Conservation (phyloP, 768 basidiomycete genomes). For the Auricularia sp. region DNA sequence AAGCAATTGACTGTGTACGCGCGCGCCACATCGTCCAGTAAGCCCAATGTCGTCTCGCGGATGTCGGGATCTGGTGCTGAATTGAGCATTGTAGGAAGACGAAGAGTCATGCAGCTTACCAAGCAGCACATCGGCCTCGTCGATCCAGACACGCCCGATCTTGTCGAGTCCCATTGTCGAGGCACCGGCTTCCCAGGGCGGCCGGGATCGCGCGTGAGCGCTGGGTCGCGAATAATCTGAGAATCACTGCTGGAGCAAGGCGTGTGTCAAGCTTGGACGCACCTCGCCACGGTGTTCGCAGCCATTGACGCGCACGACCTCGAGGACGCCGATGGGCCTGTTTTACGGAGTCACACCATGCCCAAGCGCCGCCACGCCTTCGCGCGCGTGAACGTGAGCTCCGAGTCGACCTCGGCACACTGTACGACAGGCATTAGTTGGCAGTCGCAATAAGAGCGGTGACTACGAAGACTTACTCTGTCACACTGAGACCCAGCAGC, state of each 20-base stretch:
- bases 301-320: background rate
- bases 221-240: background rate
- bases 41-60: constrained; percentile 53
- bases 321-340: background rate
- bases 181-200: constrained; percentile 29
- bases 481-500: background rate
- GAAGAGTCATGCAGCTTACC: constrained; percentile 35
- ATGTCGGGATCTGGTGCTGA: constrained; percentile 63
- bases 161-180: constrained; percentile 54
- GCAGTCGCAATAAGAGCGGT: background rate
- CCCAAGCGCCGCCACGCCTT: background rate
- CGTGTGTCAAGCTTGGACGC: constrained; percentile 10
- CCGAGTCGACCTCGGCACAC: background rate
- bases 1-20: constrained; percentile 32
- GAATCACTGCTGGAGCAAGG: constrained; percentile 7
- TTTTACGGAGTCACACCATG: background rate
- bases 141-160: constrained; percentile 82
- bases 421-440: background rate
- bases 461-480: background rate
- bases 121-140: constrained; percentile 86
- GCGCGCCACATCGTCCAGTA: constrained; percentile 64
- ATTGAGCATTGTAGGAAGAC: background rate
- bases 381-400: background rate
- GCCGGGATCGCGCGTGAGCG: background rate
- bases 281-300: constrained; percentile 21